A percentile compares a stretch with the other conserved stretches of the same genome.
These are phyloP conservation scores for Schwanniomyces pseudopolymorphus DNA, from an alignment of 805 yeast genomes.

Conservation along the genomic window DNA sequence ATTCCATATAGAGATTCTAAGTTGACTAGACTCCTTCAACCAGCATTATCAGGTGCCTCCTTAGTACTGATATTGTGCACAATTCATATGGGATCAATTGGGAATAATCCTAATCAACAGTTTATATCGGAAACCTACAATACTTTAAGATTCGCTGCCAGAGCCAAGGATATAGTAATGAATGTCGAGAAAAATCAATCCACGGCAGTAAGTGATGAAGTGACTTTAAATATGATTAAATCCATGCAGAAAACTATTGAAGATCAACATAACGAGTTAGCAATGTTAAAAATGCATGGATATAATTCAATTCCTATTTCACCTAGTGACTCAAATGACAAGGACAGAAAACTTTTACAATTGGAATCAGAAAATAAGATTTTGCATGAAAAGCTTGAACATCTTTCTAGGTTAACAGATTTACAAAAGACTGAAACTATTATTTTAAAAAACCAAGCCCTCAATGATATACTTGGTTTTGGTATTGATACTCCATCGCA, in stretches of 20 bases:
- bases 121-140: conserved; percentile 77
- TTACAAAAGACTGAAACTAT: conserved; percentile 56
- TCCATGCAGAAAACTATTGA: conserved; percentile 61
- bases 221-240: conserved; percentile 42
- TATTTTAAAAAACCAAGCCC: conserved; percentile 56
- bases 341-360: conserved; percentile 13
- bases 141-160: conserved; percentile 86
- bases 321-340: conserved; percentile 4
- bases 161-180: conserved; percentile 84
- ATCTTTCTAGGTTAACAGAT: conserved; percentile 63
- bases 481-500: conserved; percentile 34
- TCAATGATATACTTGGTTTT: conserved; percentile 56
- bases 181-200: conserved; percentile 57
- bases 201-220: conserved; percentile 40
- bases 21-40: conserved; percentile 84
- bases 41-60: conserved; percentile 86
- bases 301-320: not conserved
- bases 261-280: conserved; percentile 55
- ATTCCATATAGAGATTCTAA: conserved; percentile 94
- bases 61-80: conserved; percentile 86
- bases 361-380: conserved; percentile 64
- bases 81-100: conserved; percentile 56
- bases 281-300: conserved; percentile 24
- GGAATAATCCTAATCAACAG: conserved; percentile 27
- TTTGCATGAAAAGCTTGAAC: conserved; percentile 66